Conservation (phyloP, 2,329 filamentous ascomycete genomes). For the Nemania diffusa region DNA sequence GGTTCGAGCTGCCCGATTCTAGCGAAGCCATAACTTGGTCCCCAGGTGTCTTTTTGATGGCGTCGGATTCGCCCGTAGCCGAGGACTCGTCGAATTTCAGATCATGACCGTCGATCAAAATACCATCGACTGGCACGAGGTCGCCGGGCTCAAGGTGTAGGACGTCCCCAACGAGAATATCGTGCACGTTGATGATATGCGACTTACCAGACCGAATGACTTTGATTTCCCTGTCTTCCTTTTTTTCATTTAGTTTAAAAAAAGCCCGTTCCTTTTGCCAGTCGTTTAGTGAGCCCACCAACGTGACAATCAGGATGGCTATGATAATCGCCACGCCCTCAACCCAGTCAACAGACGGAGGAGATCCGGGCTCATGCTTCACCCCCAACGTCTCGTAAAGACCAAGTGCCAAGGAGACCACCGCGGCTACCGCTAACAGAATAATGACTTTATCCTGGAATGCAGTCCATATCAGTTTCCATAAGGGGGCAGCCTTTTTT, state of each 20-base stretch:
- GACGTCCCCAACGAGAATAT: slow-evolving; percentile 73
- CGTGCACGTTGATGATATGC: slow-evolving; percentile 68
- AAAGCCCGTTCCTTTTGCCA: slow-evolving; percentile 73
- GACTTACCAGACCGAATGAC: slow-evolving; percentile 72
- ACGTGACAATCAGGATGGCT: slow-evolving; percentile 69
- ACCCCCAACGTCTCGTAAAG: slow-evolving; percentile 72
- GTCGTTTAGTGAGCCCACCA: slow-evolving; percentile 69
- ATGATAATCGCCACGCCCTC: slow-evolving; percentile 71
- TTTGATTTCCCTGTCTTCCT: slow-evolving; percentile 71
- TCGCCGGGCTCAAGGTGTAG: slow-evolving; percentile 75
- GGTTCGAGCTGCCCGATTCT: slow-evolving; percentile 60
- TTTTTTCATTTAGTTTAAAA: slow-evolving; percentile 65
- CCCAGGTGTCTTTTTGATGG: slow-evolving; percentile 71
- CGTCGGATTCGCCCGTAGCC: slow-evolving; percentile 75
- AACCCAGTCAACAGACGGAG: slow-evolving; percentile 66
- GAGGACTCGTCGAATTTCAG: slow-evolving; percentile 77
- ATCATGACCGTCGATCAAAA: slow-evolving; percentile 71
- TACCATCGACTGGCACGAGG: slow-evolving; percentile 72
- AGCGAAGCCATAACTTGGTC: slow-evolving; percentile 68
- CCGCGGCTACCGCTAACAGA: slow-evolving; percentile 73
- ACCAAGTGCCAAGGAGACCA: slow-evolving; percentile 74
- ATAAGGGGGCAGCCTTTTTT: slow-evolving; percentile 68
- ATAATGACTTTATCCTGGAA: slow-evolving; percentile 81
- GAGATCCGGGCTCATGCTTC: slow-evolving; percentile 53
- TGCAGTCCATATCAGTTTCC: slow-evolving; percentile 72